Conservation (phyloP, 2,329 filamentous ascomycete species). For the Aschersonia sp. region DNA sequence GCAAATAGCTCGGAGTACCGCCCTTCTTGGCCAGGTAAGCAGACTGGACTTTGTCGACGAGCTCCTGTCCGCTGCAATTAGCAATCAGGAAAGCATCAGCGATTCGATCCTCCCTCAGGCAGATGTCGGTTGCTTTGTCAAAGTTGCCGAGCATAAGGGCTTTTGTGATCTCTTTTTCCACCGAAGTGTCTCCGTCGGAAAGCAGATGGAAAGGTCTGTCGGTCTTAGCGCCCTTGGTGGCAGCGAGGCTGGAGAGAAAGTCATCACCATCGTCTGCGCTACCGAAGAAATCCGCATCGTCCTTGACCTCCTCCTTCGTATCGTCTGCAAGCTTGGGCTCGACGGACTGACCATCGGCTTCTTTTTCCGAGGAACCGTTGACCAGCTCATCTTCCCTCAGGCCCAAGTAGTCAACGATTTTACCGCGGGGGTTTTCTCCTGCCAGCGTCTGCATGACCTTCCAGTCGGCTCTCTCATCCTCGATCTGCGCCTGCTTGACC, state of each 20-base stretch:
- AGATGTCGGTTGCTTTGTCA: constrained; percentile 76
- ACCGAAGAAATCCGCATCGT: constrained; percentile 70
- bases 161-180: constrained; percentile 76
- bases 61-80: constrained; percentile 85
- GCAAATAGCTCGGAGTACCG: constrained; percentile 78
- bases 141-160: constrained; percentile 86
- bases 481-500: constrained; percentile 58
- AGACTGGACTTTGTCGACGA: constrained; percentile 85
- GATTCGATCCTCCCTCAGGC: constrained; percentile 74
- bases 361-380: constrained; percentile 29
- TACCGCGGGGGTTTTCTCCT: constrained; percentile 69
- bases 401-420: constrained; percentile 81
- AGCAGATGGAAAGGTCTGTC: constrained; percentile 90
- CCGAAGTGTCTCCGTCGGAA: constrained; percentile 64
- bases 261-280: constrained; percentile 51
- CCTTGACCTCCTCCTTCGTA: constrained; percentile 37
- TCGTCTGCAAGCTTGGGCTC: constrained; percentile 17
- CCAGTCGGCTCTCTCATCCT: constrained; percentile 95
- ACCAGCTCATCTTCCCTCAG: constrained; percentile 49
- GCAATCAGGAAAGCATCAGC: constrained; percentile 97
- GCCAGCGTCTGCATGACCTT: constrained; percentile 82
- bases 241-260: constrained; percentile 72
- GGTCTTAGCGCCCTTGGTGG: constrained; percentile 82
- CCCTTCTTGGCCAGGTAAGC: constrained; percentile 77
- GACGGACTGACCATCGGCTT: constrained; percentile 9